A percentile compares a stretch with the other conserved stretches of the same genome.
These are phyloP conservation scores for Ogataea saltuana DNA, from an alignment of 805 yeast genomes.

Conservation along the genomic window DNA sequence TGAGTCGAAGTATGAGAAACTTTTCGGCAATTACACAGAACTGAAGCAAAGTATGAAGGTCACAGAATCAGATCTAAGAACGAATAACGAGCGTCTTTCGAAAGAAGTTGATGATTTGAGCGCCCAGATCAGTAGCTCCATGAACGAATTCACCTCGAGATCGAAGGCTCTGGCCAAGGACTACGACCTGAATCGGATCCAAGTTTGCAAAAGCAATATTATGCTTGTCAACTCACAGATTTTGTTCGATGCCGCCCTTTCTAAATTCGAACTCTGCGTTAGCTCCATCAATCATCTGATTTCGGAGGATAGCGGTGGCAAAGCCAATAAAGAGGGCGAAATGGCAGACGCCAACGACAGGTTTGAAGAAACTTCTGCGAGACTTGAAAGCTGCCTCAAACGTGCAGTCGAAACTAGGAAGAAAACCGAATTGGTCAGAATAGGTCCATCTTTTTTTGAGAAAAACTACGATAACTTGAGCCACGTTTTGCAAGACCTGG, in stretches of 20 bases:
- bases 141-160: constrained; percentile 12
- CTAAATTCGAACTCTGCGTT: constrained; percentile 28
- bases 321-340: neutral
- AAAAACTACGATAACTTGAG: constrained; percentile 10
- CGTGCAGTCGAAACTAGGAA: constrained; percentile 21
- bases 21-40: constrained; percentile 1
- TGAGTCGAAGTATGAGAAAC: constrained; percentile 9
- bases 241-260: constrained; percentile 31
- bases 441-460: constrained; percentile 2
- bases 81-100: constrained; percentile 4
- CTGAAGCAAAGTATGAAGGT: constrained; percentile 3
- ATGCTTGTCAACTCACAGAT: constrained; percentile 28
- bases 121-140: constrained; percentile 7
- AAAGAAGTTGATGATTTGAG: constrained; percentile 8
- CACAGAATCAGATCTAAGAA: neutral
- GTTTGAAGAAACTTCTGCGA: constrained; percentile 4
- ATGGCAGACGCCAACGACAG: neutral
- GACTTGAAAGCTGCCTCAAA: constrained; percentile 21
- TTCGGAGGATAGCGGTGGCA: neutral
- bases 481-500: constrained; percentile 15
- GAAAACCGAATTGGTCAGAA: constrained; percentile 9
- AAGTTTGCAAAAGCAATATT: constrained; percentile 30
- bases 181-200: constrained; percentile 24
- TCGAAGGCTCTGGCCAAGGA: constrained; percentile 15
- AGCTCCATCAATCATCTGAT: constrained; percentile 12